phyloP scores from a whole-genome alignment of 257 asterid species.

The Lantana camara region DNA sequence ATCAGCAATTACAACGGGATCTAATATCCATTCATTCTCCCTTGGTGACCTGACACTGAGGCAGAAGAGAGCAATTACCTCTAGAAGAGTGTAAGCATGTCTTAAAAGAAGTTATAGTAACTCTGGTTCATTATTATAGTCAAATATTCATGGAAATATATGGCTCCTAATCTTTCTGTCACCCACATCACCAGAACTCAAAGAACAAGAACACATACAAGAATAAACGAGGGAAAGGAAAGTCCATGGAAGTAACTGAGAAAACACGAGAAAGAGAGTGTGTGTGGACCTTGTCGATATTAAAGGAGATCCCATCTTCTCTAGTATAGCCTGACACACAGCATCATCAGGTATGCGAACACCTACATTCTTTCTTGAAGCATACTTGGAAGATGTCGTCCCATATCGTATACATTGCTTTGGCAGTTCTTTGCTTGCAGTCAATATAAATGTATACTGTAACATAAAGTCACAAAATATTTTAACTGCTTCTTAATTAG shows the following conservation, averaged over 20 bases:
- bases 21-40: conserved; percentile 87
- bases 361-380: conserved; percentile 77
- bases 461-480: conserved; percentile 30
- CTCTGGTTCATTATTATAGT: not conserved
- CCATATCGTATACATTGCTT: conserved; percentile 77
- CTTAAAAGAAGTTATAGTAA: conserved; percentile 10
- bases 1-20: conserved; percentile 89
- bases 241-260: no score
- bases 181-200: conserved; percentile 21
- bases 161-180: not conserved
- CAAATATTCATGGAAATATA: not conserved
- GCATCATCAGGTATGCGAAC: conserved; percentile 90
- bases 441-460: conserved; percentile 91
- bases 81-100: conserved; percentile 32
- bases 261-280: no score
- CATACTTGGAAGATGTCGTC: conserved; percentile 70
- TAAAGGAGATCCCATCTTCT: conserved; percentile 81
- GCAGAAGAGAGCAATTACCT: conserved; percentile 18
- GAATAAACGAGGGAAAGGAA: no score
- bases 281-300: conserved; percentile 71
- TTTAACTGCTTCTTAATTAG: conserved; percentile 6
- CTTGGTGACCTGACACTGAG: conserved; percentile 74
- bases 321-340: conserved; percentile 76
- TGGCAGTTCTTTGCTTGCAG: conserved; percentile 88
- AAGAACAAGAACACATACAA: not conserved